Conservation (phyloP, 2,329 filamentous ascomycete species). For the Penicillium fuscoglaucum region DNA sequence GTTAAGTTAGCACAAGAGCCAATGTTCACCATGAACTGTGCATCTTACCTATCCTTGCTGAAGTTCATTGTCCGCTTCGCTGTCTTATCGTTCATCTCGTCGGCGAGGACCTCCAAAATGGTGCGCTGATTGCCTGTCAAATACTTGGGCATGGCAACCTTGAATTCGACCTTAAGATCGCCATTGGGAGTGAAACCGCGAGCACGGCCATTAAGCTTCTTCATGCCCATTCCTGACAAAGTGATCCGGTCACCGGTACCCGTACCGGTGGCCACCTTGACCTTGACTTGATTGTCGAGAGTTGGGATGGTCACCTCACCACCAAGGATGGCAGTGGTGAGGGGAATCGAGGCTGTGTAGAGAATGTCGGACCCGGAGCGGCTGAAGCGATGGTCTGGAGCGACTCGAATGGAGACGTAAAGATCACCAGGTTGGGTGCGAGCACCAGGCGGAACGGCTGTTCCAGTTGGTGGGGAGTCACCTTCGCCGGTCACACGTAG, state of each 20-base stretch:
- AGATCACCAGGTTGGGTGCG: constrained; percentile 79
- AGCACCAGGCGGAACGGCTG: constrained; percentile 61
- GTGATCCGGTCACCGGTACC: constrained; percentile 91
- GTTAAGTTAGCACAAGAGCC: neutral
- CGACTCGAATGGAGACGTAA: constrained; percentile 85
- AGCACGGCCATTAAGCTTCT: constrained; percentile 66
- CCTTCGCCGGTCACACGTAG: constrained; percentile 82
- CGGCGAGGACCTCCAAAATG: constrained; percentile 90
- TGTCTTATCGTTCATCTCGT: constrained; percentile 91
- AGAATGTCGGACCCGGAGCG: constrained; percentile 85
- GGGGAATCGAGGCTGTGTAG: constrained; percentile 85
- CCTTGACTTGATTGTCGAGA: constrained; percentile 82
- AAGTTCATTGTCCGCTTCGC: constrained; percentile 93
- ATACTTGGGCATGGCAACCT: constrained; percentile 92
- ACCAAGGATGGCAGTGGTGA: constrained; percentile 89
- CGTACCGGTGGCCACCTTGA: constrained; percentile 88
- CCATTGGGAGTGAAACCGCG: constrained; percentile 62
- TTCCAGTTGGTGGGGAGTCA: constrained; percentile 78
- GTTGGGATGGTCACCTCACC: constrained; percentile 89
- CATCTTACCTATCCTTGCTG: constrained; percentile 54
- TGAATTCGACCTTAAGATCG: constrained; percentile 91
- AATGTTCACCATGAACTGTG: neutral
- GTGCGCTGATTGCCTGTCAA: constrained; percentile 87
- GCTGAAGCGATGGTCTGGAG: constrained; percentile 86
- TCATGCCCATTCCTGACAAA: constrained; percentile 90